phyloP scores from a whole-genome alignment of 140 eudicot species.

The Erigeron philadelphicus region DNA sequence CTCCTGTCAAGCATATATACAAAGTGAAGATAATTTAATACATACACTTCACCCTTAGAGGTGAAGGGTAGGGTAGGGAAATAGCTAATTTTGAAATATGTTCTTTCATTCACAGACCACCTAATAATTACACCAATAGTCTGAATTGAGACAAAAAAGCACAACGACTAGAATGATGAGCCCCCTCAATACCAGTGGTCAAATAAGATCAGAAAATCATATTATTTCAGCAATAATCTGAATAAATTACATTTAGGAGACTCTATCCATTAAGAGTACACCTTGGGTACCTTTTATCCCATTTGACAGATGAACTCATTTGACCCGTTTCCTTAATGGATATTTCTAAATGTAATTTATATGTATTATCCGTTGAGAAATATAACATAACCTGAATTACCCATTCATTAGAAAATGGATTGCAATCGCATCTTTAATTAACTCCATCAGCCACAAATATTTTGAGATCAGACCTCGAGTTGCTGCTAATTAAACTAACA shows the following conservation, averaged over 20 bases:
- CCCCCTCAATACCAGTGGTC: neutral
- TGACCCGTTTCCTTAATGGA: neutral
- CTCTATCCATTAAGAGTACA: neutral
- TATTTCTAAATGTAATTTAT: neutral
- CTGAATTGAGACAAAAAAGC: too few species aligned
- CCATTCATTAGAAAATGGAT: slow-evolving; percentile 10
- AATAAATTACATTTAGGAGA: neutral
- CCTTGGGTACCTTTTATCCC: neutral
- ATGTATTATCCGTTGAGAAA: neutral
- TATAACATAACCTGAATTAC: neutral
- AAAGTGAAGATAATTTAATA: slow-evolving; percentile 18
- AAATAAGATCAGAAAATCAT: neutral
- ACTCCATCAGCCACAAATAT: neutral
- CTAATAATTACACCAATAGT: too few species aligned
- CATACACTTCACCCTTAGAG: slow-evolving; percentile 4
- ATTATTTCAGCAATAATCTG: neutral
- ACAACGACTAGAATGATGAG: too few species aligned
- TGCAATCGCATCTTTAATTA: neutral
- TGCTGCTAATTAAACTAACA: neutral
- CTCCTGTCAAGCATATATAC: slow-evolving; percentile 47
- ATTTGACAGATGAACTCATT: neutral
- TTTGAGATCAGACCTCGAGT: neutral
- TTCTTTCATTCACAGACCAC: too few species aligned
- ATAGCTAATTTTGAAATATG: too few species aligned
- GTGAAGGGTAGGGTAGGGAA: too few species aligned